Evolutionary conservation across 108 stramenopile species (phyloP).

Genomic region (Fistulifera solaris): DNA sequence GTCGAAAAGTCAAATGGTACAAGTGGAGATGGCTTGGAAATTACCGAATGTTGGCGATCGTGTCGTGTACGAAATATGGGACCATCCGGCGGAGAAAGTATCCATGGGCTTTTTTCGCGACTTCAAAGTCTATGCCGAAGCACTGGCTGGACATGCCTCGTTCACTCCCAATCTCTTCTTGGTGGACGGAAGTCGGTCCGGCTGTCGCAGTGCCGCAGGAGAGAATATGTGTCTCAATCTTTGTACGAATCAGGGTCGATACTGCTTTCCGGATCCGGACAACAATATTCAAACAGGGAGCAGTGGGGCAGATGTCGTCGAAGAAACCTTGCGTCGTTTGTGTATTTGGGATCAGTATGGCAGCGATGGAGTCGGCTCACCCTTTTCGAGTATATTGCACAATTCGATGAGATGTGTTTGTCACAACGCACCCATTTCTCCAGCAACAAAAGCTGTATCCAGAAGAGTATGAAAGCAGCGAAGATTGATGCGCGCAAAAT

Average conservation of each 20-base stretch:
- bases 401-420: conserved; percentile 40
- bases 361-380: conserved; percentile 66
- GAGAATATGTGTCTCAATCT: conserved; percentile 71
- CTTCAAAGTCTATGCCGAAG: conserved; percentile 56
- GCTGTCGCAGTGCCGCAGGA: conserved; percentile 52
- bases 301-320: conserved; percentile 87
- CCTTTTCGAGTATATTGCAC: conserved; percentile 81
- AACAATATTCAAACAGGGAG: conserved; percentile 79
- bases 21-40: conserved; percentile 83
- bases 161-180: conserved; percentile 90
- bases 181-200: conserved; percentile 70
- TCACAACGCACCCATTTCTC: conserved; percentile 54
- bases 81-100: conserved; percentile 64
- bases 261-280: conserved; percentile 88
- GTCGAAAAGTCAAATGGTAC: conserved; percentile 48
- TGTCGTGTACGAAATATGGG: conserved; percentile 91
- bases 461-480: conserved; percentile 44
- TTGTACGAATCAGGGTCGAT: conserved; percentile 91
- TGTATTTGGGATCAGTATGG: conserved; percentile 90
- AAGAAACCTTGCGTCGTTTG: conserved; percentile 76
- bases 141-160: conserved; percentile 64
- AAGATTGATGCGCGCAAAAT: conserved; percentile 53
- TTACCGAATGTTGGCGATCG: conserved; percentile 80
- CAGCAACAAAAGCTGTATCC: conserved; percentile 70
- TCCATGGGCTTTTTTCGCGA: conserved; percentile 47